phyloP scores from a whole-genome alignment of 139 green algal genomes.

The Desmodesmus armatus region DNA sequence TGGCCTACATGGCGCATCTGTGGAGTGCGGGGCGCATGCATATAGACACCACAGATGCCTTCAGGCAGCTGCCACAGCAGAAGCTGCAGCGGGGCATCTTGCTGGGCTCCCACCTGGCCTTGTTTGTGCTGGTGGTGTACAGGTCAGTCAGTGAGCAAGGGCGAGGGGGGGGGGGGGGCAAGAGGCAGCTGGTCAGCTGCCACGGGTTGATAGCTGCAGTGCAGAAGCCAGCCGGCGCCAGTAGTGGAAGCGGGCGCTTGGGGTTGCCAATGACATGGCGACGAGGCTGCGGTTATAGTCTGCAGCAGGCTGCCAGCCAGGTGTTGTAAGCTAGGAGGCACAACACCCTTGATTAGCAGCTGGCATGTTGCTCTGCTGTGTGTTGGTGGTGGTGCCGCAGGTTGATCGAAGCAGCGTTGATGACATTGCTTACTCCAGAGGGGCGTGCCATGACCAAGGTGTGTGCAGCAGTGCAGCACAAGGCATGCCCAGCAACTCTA shows the following conservation, averaged over 20 bases:
- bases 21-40: conserved; percentile 43
- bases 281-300: too few relatives aligned
- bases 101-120: conserved; percentile 66
- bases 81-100: conserved; percentile 66
- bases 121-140: conserved; percentile 75
- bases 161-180: not conserved
- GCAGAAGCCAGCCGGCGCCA: too few relatives aligned
- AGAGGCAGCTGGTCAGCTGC: not conserved
- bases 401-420: conserved; percentile 58
- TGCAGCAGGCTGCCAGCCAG: not conserved
- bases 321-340: not conserved
- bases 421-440: conserved; percentile 58
- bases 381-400: conserved; percentile 33
- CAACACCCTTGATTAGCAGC: too few relatives aligned
- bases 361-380: not conserved
- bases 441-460: conserved; percentile 58
- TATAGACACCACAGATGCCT: conserved; percentile 80
- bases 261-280: too few relatives aligned
- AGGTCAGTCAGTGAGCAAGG: conserved; percentile 56
- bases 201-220: too few relatives aligned
- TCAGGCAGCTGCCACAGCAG: conserved; percentile 63
- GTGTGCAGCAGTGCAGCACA: too few relatives aligned
- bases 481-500: too few relatives aligned
- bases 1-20: conserved; percentile 58
- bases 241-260: too few relatives aligned